These are phyloP conservation scores for Sclerotinia spermophila DNA, from an alignment of 2,329 filamentous ascomycete species.

Conservation along the genomic window DNA sequence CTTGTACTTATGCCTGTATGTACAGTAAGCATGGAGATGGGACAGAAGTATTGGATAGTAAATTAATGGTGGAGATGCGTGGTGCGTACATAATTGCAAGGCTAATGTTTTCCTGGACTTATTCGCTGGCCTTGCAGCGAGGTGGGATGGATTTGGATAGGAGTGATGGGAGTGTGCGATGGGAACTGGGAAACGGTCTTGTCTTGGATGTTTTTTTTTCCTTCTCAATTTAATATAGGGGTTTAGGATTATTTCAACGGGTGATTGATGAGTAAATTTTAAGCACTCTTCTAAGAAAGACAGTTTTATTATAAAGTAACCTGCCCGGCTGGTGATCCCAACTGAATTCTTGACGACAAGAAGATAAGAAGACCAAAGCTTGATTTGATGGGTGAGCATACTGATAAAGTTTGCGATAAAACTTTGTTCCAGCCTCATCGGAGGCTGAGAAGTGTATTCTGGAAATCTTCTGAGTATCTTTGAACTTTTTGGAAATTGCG, in stretches of 20 bases:
- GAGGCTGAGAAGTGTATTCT: conserved; percentile 10
- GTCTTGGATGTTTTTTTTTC: neutral
- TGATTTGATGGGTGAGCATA: conserved; percentile 1
- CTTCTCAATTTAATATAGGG: too few relatives aligned
- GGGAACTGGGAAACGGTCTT: neutral
- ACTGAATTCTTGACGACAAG: neutral
- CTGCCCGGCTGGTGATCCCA: neutral
- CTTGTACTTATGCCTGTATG: neutral
- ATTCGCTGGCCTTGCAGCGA: conserved; percentile 18
- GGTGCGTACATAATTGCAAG: neutral
- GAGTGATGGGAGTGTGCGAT: neutral
- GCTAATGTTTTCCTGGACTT: conserved; percentile 7
- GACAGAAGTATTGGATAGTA: neutral
- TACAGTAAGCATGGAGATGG: neutral
- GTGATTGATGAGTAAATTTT: neutral
- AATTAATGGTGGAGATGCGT: neutral
- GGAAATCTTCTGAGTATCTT: neutral
- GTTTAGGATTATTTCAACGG: neutral
- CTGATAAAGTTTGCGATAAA: conserved; percentile 10
- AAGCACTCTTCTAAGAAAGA: neutral
- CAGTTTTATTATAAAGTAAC: neutral
- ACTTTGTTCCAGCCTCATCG: conserved; percentile 5
- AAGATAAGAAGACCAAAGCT: neutral
- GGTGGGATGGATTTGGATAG: neutral
- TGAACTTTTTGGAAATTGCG: conserved; percentile 3